phyloP scores from a whole-genome alignment of 306 rosid genomes.

The Biancaea sappan region DNA sequence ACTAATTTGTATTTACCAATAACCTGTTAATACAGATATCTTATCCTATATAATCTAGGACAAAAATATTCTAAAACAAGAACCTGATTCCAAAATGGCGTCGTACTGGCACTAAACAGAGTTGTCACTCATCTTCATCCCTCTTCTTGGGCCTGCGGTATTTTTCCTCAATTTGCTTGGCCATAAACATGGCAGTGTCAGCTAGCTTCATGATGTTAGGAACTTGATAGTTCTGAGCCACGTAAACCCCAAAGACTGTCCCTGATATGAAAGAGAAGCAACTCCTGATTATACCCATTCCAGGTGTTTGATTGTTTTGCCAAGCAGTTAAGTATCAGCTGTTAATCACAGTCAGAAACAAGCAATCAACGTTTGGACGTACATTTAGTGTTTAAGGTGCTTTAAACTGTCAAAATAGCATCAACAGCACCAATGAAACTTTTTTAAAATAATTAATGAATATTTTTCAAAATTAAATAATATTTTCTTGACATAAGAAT shows the following conservation, averaged over 20 bases:
- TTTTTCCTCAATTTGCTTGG: conserved; percentile 53
- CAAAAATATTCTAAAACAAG: conserved; percentile 8
- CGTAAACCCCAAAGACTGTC: conserved; percentile 58
- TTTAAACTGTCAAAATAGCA: background rate
- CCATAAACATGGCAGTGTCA: conserved; percentile 44
- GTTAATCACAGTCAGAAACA: conserved; percentile 31
- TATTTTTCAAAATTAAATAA: background rate
- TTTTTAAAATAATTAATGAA: background rate
- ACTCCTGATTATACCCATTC: conserved; percentile 75
- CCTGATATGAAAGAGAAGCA: conserved; percentile 65
- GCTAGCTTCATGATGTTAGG: conserved; percentile 70
- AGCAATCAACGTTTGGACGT: conserved; percentile 17
- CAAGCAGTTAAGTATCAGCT: background rate
- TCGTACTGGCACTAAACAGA: background rate
- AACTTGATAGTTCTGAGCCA: conserved; percentile 76
- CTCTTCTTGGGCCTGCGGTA: conserved; percentile 62
- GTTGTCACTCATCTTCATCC: conserved; percentile 35
- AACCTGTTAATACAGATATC: background rate
- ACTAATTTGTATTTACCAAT: background rate
- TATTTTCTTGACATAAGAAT: background rate
- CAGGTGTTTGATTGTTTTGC: conserved; percentile 18
- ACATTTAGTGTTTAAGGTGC: background rate
- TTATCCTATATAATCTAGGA: conserved; percentile 17
- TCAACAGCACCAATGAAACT: background rate
- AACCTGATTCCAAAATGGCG: conserved; percentile 32